A percentile compares a stretch with the other conserved stretches of the same genome.
Evolutionary conservation across 2,329 filamentous ascomycete genomes (phyloP).

Genomic region (Hypoxylon rubiginosum): DNA sequence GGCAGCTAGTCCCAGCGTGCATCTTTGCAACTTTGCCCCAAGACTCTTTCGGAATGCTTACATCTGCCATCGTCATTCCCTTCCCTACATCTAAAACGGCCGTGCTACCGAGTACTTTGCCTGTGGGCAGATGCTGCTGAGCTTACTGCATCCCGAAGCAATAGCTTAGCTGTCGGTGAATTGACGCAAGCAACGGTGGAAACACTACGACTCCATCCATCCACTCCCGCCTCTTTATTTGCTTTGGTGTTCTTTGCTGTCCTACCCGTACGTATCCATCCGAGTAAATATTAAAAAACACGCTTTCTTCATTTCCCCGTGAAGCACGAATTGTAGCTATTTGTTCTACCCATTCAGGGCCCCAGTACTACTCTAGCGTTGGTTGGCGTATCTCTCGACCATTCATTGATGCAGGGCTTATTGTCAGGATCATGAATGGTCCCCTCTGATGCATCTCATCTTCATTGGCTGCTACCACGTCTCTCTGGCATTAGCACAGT

Average conservation of each 20-base stretch:
- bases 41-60: conserved; percentile 37
- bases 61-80: conserved; percentile 36
- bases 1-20: conserved; percentile 28
- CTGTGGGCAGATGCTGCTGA: conserved; percentile 41
- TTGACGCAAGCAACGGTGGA: conserved; percentile 39
- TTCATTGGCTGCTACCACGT: conserved; percentile 50
- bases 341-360: conserved; percentile 53
- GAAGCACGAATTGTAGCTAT: conserved; percentile 49
- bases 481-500: conserved; percentile 41
- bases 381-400: conserved; percentile 51
- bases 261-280: conserved; percentile 41
- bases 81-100: conserved; percentile 30
- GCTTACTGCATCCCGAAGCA: conserved; percentile 42
- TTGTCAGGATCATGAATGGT: conserved; percentile 57
- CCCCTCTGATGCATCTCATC: conserved; percentile 54
- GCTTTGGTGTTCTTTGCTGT: conserved; percentile 29
- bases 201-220: conserved; percentile 31
- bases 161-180: conserved; percentile 43
- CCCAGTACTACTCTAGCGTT: conserved; percentile 53
- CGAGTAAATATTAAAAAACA: conserved; percentile 24
- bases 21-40: conserved; percentile 20
- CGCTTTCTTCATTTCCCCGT: conserved; percentile 24
- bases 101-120: conserved; percentile 33
- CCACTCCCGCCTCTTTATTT: conserved; percentile 31
- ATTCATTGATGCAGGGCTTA: conserved; percentile 55